A percentile compares a stretch with the other conserved stretches of the same genome.
Conservation (phyloP, 306 rosid genomes). For the Trifolium dubium region DNA sequence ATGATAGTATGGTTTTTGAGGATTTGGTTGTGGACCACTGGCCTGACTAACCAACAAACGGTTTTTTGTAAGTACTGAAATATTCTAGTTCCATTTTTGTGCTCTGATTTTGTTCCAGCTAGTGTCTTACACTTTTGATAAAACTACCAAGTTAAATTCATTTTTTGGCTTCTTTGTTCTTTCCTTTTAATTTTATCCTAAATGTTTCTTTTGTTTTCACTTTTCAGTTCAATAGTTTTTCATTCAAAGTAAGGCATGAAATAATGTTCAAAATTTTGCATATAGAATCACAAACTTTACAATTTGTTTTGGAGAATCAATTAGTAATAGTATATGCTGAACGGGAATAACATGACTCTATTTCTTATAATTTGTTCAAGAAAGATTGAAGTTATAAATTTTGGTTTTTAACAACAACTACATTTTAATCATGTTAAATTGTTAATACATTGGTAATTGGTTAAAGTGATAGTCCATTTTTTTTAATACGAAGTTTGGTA, state of each 20-base stretch:
- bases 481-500: too few species aligned
- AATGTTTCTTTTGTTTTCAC: not conserved
- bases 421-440: too few species aligned
- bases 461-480: too few species aligned
- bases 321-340: too few species aligned
- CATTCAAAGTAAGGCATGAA: not conserved
- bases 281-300: too few species aligned
- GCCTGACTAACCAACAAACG: conserved; percentile 39
- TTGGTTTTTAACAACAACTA: too few species aligned
- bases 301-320: too few species aligned
- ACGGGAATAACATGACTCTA: too few species aligned
- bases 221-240: not conserved
- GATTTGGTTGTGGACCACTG: conserved; percentile 60
- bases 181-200: not conserved
- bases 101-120: conserved; percentile 47
- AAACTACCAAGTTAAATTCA: not conserved
- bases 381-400: too few species aligned
- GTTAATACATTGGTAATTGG: too few species aligned
- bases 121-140: conserved; percentile 17
- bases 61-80: conserved; percentile 48
- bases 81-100: conserved; percentile 45
- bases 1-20: conserved; percentile 5
- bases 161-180: not conserved
- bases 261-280: too few species aligned
- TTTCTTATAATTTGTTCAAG: too few species aligned